A percentile compares a stretch with the other conserved stretches of the same genome.
Evolutionary conservation across 2,329 filamentous ascomycete genomes (phyloP).

Genomic region (Bipolaris oryzae): DNA sequence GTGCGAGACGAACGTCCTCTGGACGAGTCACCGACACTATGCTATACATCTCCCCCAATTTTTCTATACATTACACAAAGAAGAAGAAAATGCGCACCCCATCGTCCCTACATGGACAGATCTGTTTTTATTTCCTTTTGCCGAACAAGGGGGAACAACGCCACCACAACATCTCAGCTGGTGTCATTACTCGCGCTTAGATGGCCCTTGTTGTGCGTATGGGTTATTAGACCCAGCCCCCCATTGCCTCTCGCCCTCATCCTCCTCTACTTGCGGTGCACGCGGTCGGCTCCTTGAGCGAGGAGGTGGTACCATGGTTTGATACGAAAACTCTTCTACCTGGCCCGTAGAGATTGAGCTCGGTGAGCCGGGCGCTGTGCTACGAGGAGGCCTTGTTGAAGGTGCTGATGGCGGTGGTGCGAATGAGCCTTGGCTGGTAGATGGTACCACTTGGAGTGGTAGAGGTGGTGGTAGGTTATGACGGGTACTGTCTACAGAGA

Average conservation of each 20-base stretch:
- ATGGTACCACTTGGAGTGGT: constrained; percentile 35
- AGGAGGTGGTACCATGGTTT: constrained; percentile 41
- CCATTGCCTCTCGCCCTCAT: constrained; percentile 25
- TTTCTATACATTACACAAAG: constrained; percentile 1
- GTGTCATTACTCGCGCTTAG: constrained; percentile 19
- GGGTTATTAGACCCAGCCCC: constrained; percentile 25
- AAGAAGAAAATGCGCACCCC: background rate
- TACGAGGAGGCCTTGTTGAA: constrained; percentile 28
- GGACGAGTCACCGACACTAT: background rate
- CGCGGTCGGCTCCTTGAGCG: constrained; percentile 28
- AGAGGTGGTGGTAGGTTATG: constrained; percentile 38
- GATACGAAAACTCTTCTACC: constrained; percentile 43
- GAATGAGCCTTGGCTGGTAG: constrained; percentile 29
- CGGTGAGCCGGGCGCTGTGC: constrained; percentile 37
- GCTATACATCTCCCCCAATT: background rate
- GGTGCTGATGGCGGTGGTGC: constrained; percentile 26
- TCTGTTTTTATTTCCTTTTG: background rate
- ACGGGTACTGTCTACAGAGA: constrained; percentile 24
- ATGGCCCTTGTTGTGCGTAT: constrained; percentile 12
- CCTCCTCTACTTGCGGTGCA: constrained; percentile 24
- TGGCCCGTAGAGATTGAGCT: constrained; percentile 41
- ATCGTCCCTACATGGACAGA: background rate
- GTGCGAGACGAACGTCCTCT: background rate
- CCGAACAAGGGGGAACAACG: background rate
- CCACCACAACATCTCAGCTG: background rate